phyloP scores from a whole-genome alignment of 306 rosid genomes.

The Cicer judaicum region DNA sequence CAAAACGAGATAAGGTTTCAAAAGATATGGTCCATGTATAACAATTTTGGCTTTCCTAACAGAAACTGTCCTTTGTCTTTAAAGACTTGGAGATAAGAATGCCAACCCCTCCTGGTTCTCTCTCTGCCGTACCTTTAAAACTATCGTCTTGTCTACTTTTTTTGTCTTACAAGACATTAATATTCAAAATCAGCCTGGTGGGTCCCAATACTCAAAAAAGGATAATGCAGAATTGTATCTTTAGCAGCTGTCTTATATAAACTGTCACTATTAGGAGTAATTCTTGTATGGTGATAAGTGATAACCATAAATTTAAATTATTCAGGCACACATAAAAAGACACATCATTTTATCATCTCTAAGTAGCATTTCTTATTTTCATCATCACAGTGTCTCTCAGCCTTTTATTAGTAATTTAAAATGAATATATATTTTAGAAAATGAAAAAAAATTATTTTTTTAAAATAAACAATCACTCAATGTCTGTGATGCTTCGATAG shows the following conservation, averaged over 20 bases:
- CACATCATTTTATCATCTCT: too few species aligned
- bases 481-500: too few species aligned
- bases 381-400: too few species aligned
- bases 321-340: too few species aligned
- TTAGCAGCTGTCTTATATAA: slow-evolving; percentile 27
- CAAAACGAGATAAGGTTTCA: slow-evolving; percentile 38
- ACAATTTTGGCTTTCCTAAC: slow-evolving; percentile 33
- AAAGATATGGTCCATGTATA: slow-evolving; percentile 43
- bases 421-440: too few species aligned
- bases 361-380: too few species aligned
- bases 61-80: slow-evolving; percentile 27
- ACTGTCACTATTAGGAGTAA: not conserved
- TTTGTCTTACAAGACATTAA: slow-evolving; percentile 33
- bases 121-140: not conserved
- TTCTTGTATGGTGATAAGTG: not conserved
- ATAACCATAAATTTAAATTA: too few species aligned
- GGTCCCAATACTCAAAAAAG: slow-evolving; percentile 39
- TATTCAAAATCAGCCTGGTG: slow-evolving; percentile 20
- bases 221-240: slow-evolving; percentile 26
- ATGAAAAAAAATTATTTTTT: too few species aligned
- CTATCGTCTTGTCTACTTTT: slow-evolving; percentile 27
- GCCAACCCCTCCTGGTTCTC: not conserved
- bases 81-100: slow-evolving; percentile 46
- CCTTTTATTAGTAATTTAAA: too few species aligned
- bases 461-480: too few species aligned